These are phyloP conservation scores for Globisporangium iwayamae DNA, from an alignment of 352 stramenopile genomes.

Conservation along the genomic window DNA sequence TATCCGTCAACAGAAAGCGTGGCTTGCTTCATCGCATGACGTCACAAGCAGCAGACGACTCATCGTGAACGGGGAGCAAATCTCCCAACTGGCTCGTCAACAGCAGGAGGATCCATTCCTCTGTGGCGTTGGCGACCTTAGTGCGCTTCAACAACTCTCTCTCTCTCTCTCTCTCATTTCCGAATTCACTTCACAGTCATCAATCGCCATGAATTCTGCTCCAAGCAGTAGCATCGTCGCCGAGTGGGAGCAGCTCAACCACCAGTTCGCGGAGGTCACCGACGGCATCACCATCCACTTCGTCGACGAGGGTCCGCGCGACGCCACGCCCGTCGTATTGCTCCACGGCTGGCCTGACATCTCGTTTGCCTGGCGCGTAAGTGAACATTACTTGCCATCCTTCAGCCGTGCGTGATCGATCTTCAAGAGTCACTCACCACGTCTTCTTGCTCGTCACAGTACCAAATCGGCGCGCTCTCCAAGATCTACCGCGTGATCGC, in stretches of 20 bases:
- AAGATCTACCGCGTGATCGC: constrained; percentile 56
- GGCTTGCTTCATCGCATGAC: background rate
- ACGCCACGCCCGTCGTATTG: constrained; percentile 48
- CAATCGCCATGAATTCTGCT: constrained; percentile 2
- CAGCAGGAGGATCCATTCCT: no score
- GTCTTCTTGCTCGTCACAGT: constrained; percentile 9
- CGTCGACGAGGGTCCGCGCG: constrained; percentile 43
- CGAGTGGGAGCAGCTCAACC: constrained; percentile 16
- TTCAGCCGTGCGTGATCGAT: background rate
- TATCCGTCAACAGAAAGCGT: constrained; percentile 1
- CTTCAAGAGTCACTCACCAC: background rate
- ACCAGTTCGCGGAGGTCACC: constrained; percentile 20
- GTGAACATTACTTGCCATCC: background rate
- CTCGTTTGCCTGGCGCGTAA: constrained; percentile 58
- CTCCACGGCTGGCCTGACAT: constrained; percentile 61
- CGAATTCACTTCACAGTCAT: background rate
- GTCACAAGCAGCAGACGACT: background rate
- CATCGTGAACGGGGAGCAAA: background rate
- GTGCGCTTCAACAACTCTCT: background rate
- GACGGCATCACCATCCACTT: constrained; percentile 40
- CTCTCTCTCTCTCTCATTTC: background rate
- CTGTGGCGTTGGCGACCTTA: background rate
- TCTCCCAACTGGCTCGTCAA: background rate
- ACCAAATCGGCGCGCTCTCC: constrained; percentile 48
- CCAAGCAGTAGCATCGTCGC: constrained; percentile 10